A percentile compares a stretch with the other conserved stretches of the same genome.
These are phyloP conservation scores for Pterocarpus macrocarpus DNA, from an alignment of 306 rosid species.

Conservation along the genomic window DNA sequence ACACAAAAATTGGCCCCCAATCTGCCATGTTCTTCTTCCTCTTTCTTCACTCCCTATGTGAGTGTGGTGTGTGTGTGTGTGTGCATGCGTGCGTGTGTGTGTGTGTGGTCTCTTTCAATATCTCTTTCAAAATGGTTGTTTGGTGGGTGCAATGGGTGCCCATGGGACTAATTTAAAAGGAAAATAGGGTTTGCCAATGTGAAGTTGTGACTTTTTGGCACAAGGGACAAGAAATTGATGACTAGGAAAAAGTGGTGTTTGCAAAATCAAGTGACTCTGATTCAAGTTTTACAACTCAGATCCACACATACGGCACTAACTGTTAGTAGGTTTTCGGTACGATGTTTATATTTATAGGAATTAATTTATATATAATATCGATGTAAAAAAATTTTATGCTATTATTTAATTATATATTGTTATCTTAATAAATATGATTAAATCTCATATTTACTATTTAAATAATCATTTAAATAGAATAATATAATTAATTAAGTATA, in stretches of 20 bases:
- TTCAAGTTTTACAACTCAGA: slow-evolving; percentile 42
- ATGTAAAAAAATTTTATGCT: too few relatives aligned
- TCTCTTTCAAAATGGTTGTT: slow-evolving; percentile 12
- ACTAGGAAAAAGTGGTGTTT: slow-evolving; percentile 16
- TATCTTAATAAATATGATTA: too few relatives aligned
- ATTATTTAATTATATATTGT: too few relatives aligned
- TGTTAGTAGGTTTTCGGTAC: too few relatives aligned
- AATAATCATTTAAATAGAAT: too few relatives aligned
- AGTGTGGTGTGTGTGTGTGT: neutral
- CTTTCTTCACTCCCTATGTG: neutral
- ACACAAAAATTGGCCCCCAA: slow-evolving; percentile 95
- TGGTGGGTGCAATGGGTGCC: slow-evolving; percentile 16
- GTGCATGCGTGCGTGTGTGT: too few relatives aligned
- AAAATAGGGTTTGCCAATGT: neutral
- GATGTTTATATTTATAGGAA: too few relatives aligned
- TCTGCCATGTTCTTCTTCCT: slow-evolving; percentile 66
- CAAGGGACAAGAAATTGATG: slow-evolving; percentile 43
- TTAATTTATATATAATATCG: too few relatives aligned
- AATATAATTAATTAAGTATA: too few relatives aligned
- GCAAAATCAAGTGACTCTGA: slow-evolving; percentile 30
- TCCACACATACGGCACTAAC: neutral
- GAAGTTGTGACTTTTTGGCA: slow-evolving; percentile 26
- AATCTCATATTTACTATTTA: too few relatives aligned
- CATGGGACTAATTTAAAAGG: neutral
- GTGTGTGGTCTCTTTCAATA: neutral